A percentile compares a stretch with the other conserved stretches of the same genome.
phyloP scores from a whole-genome alignment of 495 filamentous ascomycete genomes.

The Xylaria venustula region DNA sequence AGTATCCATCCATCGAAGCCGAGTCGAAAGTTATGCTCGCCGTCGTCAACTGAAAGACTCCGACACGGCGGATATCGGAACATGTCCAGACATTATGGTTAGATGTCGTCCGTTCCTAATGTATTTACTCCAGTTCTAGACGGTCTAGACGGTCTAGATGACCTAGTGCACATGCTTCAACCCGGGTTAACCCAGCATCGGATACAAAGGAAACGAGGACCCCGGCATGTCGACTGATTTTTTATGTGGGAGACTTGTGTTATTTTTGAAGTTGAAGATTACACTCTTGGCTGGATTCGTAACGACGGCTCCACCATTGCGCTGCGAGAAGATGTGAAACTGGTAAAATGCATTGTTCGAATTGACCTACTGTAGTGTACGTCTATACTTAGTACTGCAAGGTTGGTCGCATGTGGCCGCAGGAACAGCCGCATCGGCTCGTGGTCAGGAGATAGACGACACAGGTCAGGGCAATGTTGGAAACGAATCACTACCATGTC shows the following conservation, averaged over 20 bases:
- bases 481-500: neutral
- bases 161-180: neutral
- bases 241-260: neutral
- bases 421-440: slow-evolving; percentile 27
- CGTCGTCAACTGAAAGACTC: neutral
- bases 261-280: neutral
- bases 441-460: slow-evolving; percentile 30
- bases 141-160: neutral
- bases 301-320: neutral
- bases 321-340: slow-evolving; percentile 1
- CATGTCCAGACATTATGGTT: neutral
- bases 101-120: neutral
- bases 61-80: neutral
- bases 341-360: neutral
- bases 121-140: neutral
- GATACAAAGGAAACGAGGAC: neutral
- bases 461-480: slow-evolving; percentile 5
- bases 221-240: neutral
- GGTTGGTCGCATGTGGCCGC: slow-evolving; percentile 28
- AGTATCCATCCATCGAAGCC: neutral
- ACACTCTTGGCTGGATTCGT: neutral
- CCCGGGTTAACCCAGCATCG: neutral
- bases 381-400: neutral
- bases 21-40: neutral
- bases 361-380: neutral